Percentiles rank a stretch among this genome's conserved stretches.
Conservation (phyloP, 2,329 filamentous ascomycete genomes). For the Fusarium avenaceum region DNA sequence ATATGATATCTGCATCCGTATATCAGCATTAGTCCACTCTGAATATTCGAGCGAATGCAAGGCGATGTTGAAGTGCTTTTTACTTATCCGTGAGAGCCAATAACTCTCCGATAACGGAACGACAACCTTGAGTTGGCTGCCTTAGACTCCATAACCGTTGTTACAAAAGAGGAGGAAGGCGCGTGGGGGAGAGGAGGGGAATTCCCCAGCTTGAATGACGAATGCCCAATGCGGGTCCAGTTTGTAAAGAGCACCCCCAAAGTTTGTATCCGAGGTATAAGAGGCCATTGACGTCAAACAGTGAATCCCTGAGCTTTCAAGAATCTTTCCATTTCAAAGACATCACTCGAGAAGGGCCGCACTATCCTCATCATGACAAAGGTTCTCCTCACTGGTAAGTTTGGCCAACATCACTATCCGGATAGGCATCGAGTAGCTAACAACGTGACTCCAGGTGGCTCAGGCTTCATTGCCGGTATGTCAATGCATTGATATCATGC, state of each 20-base stretch:
- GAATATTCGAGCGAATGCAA: not conserved
- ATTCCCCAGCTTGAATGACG: constrained; percentile 44
- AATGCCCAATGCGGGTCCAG: constrained; percentile 47
- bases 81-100: not conserved
- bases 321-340: not conserved
- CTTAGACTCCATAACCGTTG: not conserved
- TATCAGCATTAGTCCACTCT: not conserved
- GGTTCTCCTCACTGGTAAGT: constrained; percentile 52
- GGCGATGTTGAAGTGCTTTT: no score
- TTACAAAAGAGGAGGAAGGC: constrained; percentile 21
- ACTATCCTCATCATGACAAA: constrained; percentile 47
- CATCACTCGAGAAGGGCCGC: not conserved
- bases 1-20: not conserved
- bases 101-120: constrained; percentile 25
- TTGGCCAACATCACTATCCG: not conserved
- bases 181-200: constrained; percentile 33
- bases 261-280: constrained; percentile 13
- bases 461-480: constrained; percentile 55
- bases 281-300: constrained; percentile 23
- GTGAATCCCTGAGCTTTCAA: not conserved
- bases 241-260: constrained; percentile 28
- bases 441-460: constrained; percentile 48
- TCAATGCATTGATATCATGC: not conserved
- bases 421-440: constrained; percentile 14
- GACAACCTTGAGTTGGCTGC: not conserved